phyloP scores from a whole-genome alignment of 441 rosid genomes.

The Croton laevigatus region DNA sequence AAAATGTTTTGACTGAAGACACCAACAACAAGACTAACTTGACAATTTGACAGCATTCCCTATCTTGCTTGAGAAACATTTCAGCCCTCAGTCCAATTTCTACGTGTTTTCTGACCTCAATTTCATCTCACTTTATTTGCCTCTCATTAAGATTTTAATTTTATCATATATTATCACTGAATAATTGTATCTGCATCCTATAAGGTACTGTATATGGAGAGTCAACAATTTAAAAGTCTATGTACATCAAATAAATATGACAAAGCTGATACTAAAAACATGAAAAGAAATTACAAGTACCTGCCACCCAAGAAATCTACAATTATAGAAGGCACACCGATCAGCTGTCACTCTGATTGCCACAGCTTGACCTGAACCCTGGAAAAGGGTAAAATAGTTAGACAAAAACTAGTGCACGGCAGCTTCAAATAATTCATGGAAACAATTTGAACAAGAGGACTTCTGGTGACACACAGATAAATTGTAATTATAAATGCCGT shows the following conservation, averaged over 20 bases:
- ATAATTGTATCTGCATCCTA: not conserved
- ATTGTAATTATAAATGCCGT: not conserved
- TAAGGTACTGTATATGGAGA: not conserved
- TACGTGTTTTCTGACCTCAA: not conserved
- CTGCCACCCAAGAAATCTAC: constrained; percentile 99
- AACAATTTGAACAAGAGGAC: not conserved
- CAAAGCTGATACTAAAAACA: not conserved
- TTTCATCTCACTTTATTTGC: not conserved
- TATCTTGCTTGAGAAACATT: not conserved
- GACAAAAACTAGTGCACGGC: not conserved
- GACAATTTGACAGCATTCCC: not conserved
- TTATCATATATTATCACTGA: not conserved
- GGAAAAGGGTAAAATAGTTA: not conserved
- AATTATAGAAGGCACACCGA: constrained; percentile 89
- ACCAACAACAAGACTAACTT: not conserved
- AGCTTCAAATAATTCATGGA: not conserved
- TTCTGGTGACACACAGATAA: not conserved
- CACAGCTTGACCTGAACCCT: constrained; percentile 99
- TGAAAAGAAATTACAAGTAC: constrained; percentile 29
- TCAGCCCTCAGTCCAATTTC: not conserved
- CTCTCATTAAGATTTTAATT: not conserved
- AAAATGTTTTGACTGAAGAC: not conserved
- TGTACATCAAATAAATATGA: not conserved
- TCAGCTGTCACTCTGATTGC: constrained; percentile 94
- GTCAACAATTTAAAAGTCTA: not conserved